phyloP scores from a whole-genome alignment of 306 rosid genomes.

The Quillaja saponaria region DNA sequence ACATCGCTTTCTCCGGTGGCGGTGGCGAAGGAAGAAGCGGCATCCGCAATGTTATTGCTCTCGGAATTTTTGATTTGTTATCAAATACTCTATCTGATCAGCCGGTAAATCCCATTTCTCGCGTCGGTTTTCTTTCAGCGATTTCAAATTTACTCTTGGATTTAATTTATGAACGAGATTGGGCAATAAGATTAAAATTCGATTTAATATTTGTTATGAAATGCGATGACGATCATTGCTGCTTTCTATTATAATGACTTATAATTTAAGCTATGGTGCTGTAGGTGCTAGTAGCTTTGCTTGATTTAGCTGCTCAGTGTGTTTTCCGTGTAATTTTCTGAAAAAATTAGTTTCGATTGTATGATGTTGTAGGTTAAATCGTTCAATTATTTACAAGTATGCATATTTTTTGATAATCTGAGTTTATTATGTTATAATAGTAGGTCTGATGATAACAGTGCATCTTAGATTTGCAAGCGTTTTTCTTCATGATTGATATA shows the following conservation, averaged over 20 bases:
- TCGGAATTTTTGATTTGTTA: slow-evolving; percentile 54
- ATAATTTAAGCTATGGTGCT: too few relatives aligned
- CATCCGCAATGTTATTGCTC: slow-evolving; percentile 65
- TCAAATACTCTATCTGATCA: slow-evolving; percentile 60
- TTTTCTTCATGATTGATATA: not conserved
- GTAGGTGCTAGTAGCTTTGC: not conserved
- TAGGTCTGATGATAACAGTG: too few relatives aligned
- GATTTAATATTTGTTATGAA: slow-evolving; percentile 9
- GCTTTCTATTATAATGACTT: slow-evolving; percentile 1
- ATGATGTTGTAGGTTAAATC: not conserved
- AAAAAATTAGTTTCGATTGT: slow-evolving; percentile 18
- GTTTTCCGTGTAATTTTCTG: not conserved
- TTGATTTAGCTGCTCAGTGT: slow-evolving; percentile 3
- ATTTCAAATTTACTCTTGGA: slow-evolving; percentile 14
- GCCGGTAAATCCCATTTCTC: slow-evolving; percentile 46
- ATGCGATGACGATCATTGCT: slow-evolving; percentile 1
- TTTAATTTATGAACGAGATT: too few relatives aligned
- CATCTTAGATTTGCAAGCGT: not conserved
- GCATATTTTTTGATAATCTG: too few relatives aligned
- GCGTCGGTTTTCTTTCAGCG: not conserved
- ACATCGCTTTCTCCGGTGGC: slow-evolving; percentile 72
- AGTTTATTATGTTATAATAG: too few relatives aligned
- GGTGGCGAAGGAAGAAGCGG: slow-evolving; percentile 93
- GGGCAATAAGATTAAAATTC: too few relatives aligned
- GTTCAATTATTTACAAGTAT: too few relatives aligned